These are phyloP conservation scores for Capronia coronata DNA, from an alignment of 2,329 filamentous ascomycete genomes.

Conservation along the genomic window DNA sequence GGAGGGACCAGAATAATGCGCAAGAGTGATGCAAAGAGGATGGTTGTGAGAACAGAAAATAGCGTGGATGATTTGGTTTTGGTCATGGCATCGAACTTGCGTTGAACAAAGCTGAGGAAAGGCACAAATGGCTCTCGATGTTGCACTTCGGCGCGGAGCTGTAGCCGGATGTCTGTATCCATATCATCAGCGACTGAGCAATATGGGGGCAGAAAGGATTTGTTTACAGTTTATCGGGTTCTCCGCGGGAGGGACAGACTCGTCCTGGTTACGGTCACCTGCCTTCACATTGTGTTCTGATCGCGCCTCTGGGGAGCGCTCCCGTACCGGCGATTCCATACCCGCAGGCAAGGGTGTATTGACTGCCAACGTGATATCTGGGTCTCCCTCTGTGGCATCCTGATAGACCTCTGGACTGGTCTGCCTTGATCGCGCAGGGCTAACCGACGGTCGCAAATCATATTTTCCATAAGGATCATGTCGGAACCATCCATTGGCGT, in stretches of 20 bases:
- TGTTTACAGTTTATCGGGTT: slow-evolving; percentile 48
- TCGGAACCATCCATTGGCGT: slow-evolving; percentile 52
- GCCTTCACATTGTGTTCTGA: slow-evolving; percentile 29
- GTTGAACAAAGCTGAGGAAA: slow-evolving; percentile 57
- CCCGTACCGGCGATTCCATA: slow-evolving; percentile 52
- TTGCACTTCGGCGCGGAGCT: slow-evolving; percentile 78
- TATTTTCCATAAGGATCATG: slow-evolving; percentile 44
- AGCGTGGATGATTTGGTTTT: slow-evolving; percentile 64
- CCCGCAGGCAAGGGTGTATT: slow-evolving; percentile 52
- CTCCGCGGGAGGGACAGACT: slow-evolving; percentile 8
- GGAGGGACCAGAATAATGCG: slow-evolving; percentile 65
- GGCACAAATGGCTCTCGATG: slow-evolving; percentile 80
- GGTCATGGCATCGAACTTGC: slow-evolving; percentile 55
- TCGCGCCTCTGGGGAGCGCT: slow-evolving; percentile 51
- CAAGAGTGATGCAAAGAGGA: slow-evolving; percentile 60
- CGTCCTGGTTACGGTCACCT: slow-evolving; percentile 16
- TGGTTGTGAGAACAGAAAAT: slow-evolving; percentile 52
- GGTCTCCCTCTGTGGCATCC: slow-evolving; percentile 48
- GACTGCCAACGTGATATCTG: slow-evolving; percentile 46
- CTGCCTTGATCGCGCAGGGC: slow-evolving; percentile 50
- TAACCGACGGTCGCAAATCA: slow-evolving; percentile 40
- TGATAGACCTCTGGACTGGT: slow-evolving; percentile 53
- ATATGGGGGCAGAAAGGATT: slow-evolving; percentile 18
- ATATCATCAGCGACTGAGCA: slow-evolving; percentile 19
- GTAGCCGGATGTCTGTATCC: slow-evolving; percentile 72